Conservation (phyloP, 495 filamentous ascomycete genomes). For the Daldinia grandis region DNA sequence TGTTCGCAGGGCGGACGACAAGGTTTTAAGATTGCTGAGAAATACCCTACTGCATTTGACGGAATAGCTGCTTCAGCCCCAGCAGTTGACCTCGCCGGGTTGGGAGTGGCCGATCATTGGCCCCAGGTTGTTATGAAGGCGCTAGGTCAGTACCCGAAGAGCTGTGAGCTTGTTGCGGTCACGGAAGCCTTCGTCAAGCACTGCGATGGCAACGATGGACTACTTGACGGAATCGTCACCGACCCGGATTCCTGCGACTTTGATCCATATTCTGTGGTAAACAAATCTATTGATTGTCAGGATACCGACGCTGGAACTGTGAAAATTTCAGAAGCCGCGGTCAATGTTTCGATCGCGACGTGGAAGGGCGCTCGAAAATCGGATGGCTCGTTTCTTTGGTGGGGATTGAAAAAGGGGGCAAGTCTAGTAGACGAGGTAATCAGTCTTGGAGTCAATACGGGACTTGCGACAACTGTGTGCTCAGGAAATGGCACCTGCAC, state of each 20-base stretch:
- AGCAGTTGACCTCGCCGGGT: slow-evolving; percentile 42
- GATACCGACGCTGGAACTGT: slow-evolving; percentile 15
- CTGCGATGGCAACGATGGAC: slow-evolving; percentile 52
- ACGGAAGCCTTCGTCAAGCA: slow-evolving; percentile 40
- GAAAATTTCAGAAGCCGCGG: slow-evolving; percentile 21
- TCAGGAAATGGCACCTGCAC: slow-evolving; percentile 30
- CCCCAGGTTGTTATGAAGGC: slow-evolving; percentile 45
- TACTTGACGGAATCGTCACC: slow-evolving; percentile 49
- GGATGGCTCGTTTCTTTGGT: slow-evolving; percentile 24
- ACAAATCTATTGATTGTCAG: slow-evolving; percentile 33
- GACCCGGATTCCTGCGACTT: slow-evolving; percentile 50
- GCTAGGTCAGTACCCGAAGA: slow-evolving; percentile 27
- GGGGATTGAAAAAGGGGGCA: slow-evolving; percentile 26
- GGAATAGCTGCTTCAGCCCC: slow-evolving; percentile 53
- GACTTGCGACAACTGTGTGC: slow-evolving; percentile 32
- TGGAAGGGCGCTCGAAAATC: slow-evolving; percentile 35
- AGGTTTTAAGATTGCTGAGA: slow-evolving; percentile 53
- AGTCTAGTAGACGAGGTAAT: not conserved
- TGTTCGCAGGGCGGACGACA: slow-evolving; percentile 57
- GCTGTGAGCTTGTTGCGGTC: slow-evolving; percentile 44
- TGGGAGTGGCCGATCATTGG: slow-evolving; percentile 33
- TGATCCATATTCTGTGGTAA: slow-evolving; percentile 46
- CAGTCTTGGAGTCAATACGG: not conserved
- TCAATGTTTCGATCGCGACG: slow-evolving; percentile 31
- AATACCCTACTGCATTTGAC: slow-evolving; percentile 53